Evolutionary conservation across 1,284 basidiomycete species (phyloP), one percentile per base, ranked within the genome.

Genomic region (Cutaneotrichosporon mucoides): DNA sequence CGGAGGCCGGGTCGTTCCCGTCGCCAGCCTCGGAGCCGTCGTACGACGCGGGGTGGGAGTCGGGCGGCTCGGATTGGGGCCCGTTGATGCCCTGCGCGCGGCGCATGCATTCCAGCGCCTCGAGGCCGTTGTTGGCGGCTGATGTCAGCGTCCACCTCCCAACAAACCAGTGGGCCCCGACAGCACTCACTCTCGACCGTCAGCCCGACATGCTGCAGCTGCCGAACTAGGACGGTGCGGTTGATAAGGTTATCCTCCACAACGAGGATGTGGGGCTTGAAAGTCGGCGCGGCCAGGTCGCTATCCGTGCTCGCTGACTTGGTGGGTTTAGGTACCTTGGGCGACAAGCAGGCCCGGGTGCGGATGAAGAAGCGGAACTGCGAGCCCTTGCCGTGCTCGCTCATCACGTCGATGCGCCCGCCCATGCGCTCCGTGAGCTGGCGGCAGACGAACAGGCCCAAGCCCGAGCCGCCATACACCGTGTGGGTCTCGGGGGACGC

Each of bases 321-420:
- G 38, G 13, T 68, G 57, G 16, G 66, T 73, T 42, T 73, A 68
- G 49, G 24, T 3, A 70, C 66, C 38, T 40, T 8, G 38, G 12
- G 38, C 13, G 13, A 7, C 8, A 8, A 2, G 6, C 13, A 15
- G 13, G 5, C 13, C 13, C n/a, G 48, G 10, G 49, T 37, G 43
- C 43, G 16, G 55, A 75, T 62, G 59, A 65, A 75, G 61, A 75
- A 75, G 6, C 67, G 66, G 65, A 75, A 75, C 9, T 68, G 91
- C 58, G 54, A 59, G 10, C 67, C 68, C 45, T 66, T 53, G 16
- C 66, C 68, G 4, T 59, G 49, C 54, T 58, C 58, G 45, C 61
- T 63, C 24, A 50, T 45, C 13, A 68, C 67, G 38, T 68, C 66
- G 57, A 71, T 71, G 6, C 60, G 57, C 6, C 69, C 69, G 37